phyloP scores from a whole-genome alignment of 2,329 filamentous ascomycete species.

The Pezicula neosporulosa region DNA sequence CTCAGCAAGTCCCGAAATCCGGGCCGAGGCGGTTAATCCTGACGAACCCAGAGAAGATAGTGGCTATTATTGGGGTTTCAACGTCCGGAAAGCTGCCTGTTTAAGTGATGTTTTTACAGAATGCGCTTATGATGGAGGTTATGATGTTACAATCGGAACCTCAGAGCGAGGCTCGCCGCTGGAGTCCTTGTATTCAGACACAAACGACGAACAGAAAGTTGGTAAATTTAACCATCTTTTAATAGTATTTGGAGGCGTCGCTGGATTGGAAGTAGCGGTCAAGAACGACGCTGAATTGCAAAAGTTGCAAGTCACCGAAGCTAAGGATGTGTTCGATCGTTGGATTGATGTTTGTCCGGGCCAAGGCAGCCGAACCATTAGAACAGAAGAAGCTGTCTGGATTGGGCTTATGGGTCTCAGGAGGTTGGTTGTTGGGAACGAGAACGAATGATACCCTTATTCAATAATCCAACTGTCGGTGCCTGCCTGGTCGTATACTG shows the following conservation, averaged over 20 bases:
- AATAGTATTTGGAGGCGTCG: slow-evolving; percentile 76
- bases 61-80: slow-evolving; percentile 87
- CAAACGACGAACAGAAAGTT: slow-evolving; percentile 18
- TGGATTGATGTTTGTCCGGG: slow-evolving; percentile 80
- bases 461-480: not conserved
- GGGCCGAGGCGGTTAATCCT: slow-evolving; percentile 62
- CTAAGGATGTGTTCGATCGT: slow-evolving; percentile 72
- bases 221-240: slow-evolving; percentile 66
- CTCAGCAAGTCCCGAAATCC: slow-evolving; percentile 15
- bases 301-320: slow-evolving; percentile 53
- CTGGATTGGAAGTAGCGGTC: slow-evolving; percentile 74
- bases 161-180: slow-evolving; percentile 64
- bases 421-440: slow-evolving; percentile 39
- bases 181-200: slow-evolving; percentile 23
- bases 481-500: not conserved
- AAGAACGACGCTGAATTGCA: slow-evolving; percentile 56
- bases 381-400: slow-evolving; percentile 81
- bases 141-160: slow-evolving; percentile 80
- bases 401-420: slow-evolving; percentile 70
- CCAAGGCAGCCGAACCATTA: slow-evolving; percentile 78
- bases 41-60: slow-evolving; percentile 66
- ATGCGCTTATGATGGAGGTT: slow-evolving; percentile 70
- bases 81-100: slow-evolving; percentile 60
- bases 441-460: slow-evolving; percentile 2
- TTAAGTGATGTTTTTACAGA: slow-evolving; percentile 77